A percentile compares a stretch with the other conserved stretches of the same genome.
phyloP scores from a whole-genome alignment of 352 stramenopile genomes.

The Sclerospora graminicola region DNA sequence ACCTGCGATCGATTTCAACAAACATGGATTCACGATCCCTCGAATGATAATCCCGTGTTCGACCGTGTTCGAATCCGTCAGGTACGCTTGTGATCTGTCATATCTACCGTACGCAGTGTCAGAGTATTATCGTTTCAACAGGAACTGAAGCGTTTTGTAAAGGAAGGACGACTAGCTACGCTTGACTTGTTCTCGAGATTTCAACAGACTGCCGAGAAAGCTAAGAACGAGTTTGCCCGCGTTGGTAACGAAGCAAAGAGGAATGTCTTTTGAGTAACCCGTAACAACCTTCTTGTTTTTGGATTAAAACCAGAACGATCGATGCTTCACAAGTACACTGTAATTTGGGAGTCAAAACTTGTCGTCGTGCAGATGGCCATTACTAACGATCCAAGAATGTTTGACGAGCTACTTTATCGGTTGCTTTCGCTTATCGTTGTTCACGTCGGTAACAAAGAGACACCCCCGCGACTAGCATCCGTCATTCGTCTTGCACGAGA shows the following conservation, averaged over 20 bases:
- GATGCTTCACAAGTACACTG: conserved; percentile 37
- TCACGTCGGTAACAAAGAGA: conserved; percentile 40
- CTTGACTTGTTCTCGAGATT: conserved; percentile 38
- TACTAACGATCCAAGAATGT: conserved; percentile 37
- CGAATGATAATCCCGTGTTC: conserved; percentile 65
- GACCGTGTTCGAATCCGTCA: conserved; percentile 80
- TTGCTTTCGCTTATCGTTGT: conserved; percentile 46
- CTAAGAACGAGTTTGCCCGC: conserved; percentile 39
- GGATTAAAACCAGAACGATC: conserved; percentile 25
- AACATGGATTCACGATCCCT: conserved; percentile 75
- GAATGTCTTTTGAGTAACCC: not conserved
- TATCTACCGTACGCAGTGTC: not conserved
- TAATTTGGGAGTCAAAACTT: conserved; percentile 8
- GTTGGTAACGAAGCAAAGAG: conserved; percentile 15
- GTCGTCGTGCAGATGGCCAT: conserved; percentile 34
- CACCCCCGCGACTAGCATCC: conserved; percentile 48
- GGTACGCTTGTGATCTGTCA: conserved; percentile 15
- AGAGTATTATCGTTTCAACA: conserved; percentile 6
- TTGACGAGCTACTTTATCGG: conserved; percentile 59
- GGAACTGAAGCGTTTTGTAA: conserved; percentile 40
- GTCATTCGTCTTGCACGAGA: conserved; percentile 33
- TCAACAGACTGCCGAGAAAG: conserved; percentile 33
- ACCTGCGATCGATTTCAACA: conserved; percentile 67
- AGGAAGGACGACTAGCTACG: conserved; percentile 23
- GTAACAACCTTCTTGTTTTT: conserved; percentile 6